Conservation (phyloP, 2,329 filamentous ascomycete species). For the Knoxdaviesia capensis region DNA sequence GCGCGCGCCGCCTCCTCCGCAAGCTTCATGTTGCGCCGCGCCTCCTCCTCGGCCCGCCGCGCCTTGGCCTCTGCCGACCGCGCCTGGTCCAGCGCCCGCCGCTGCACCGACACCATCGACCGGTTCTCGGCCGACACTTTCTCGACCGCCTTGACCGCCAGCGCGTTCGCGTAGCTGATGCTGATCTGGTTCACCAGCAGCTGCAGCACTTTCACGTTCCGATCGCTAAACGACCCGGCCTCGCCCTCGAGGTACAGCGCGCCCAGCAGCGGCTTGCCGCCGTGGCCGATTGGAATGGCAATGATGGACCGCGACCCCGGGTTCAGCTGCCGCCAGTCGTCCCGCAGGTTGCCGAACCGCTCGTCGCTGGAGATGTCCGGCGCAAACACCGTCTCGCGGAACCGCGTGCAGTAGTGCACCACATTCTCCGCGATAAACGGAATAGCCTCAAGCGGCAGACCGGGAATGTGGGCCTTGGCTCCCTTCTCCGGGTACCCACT, state of each 20-base stretch:
- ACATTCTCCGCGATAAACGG: slow-evolving; percentile 58
- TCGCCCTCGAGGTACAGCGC: slow-evolving; percentile 59
- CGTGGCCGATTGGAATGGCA: slow-evolving; percentile 60
- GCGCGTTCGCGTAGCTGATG: slow-evolving; percentile 49
- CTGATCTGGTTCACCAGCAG: slow-evolving; percentile 63
- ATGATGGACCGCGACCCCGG: slow-evolving; percentile 56
- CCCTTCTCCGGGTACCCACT: slow-evolving; percentile 52
- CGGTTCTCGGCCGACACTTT: slow-evolving; percentile 62
- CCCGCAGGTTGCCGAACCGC: slow-evolving; percentile 55
- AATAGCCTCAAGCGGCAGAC: slow-evolving; percentile 42
- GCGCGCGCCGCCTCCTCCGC: slow-evolving; percentile 70
- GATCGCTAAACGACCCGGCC: slow-evolving; percentile 57
- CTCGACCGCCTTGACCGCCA: slow-evolving; percentile 50
- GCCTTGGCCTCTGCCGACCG: slow-evolving; percentile 39
- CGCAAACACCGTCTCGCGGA: slow-evolving; percentile 55
- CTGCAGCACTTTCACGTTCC: slow-evolving; percentile 45
- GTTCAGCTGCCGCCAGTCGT: slow-evolving; percentile 47
- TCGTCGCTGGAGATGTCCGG: slow-evolving; percentile 57
- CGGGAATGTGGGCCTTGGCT: slow-evolving; percentile 44
- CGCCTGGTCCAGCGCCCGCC: slow-evolving; percentile 50
- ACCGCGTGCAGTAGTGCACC: slow-evolving; percentile 56
- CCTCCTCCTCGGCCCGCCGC: slow-evolving; percentile 55
- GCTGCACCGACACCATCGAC: slow-evolving; percentile 60
- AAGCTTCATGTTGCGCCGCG: slow-evolving; percentile 58
- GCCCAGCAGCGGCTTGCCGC: slow-evolving; percentile 47